Percentiles rank a stretch among this genome's conserved stretches.
These are phyloP conservation scores for Thyridium curvatum DNA, from an alignment of 2,329 filamentous ascomycete genomes.

Conservation along the genomic window DNA sequence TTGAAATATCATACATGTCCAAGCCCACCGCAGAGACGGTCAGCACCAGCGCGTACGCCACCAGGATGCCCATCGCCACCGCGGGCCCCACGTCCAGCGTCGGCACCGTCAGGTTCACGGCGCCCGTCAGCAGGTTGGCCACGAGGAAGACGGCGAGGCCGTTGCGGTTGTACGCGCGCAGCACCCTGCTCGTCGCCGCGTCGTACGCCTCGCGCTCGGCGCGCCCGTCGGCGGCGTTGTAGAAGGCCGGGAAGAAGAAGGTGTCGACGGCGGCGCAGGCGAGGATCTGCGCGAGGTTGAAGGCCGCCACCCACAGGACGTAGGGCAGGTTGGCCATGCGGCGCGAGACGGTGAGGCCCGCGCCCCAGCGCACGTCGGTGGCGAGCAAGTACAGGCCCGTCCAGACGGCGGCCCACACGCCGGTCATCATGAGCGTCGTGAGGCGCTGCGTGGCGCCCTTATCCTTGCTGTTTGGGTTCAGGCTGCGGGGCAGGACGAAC, in stretches of 20 bases:
- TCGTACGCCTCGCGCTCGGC: slow-evolving; percentile 59
- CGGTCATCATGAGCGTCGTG: slow-evolving; percentile 52
- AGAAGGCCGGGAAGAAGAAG: slow-evolving; percentile 67
- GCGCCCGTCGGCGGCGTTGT: slow-evolving; percentile 48
- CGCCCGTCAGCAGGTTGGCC: slow-evolving; percentile 82
- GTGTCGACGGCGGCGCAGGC: slow-evolving; percentile 74
- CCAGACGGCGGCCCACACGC: slow-evolving; percentile 63
- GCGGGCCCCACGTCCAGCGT: slow-evolving; percentile 66
- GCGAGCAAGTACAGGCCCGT: slow-evolving; percentile 60
- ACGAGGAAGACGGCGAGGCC: slow-evolving; percentile 79
- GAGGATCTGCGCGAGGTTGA: slow-evolving; percentile 79
- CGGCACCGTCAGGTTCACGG: slow-evolving; percentile 80
- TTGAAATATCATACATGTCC: slow-evolving; percentile 59
- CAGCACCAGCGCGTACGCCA: slow-evolving; percentile 63
- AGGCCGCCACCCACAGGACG: slow-evolving; percentile 85
- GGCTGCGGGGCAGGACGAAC: slow-evolving; percentile 62
- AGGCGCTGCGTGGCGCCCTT: slow-evolving; percentile 39
- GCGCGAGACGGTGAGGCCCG: slow-evolving; percentile 73
- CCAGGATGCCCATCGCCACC: slow-evolving; percentile 66
- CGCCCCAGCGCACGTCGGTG: slow-evolving; percentile 63
- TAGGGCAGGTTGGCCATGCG: slow-evolving; percentile 91
- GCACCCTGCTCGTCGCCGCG: slow-evolving; percentile 71
- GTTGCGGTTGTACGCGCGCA: slow-evolving; percentile 82
- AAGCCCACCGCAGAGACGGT: slow-evolving; percentile 62
- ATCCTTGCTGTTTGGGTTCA: slow-evolving; percentile 27